Evolutionary conservation across 176 grass and related monocot genomes (phyloP).

Genomic region (Triticum aestivum): DNA sequence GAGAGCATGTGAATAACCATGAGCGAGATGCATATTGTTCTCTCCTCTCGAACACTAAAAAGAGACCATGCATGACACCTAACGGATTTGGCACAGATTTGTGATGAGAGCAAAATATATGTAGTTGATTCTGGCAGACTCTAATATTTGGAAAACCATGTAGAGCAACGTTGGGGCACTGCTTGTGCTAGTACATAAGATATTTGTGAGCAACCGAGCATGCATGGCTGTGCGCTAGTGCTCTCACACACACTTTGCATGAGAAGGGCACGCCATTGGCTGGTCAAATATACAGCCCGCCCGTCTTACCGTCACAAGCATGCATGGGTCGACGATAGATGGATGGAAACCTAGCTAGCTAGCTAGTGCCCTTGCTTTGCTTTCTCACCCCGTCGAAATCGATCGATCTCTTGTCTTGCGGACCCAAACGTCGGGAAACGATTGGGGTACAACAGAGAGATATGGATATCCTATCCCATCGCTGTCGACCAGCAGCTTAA

Average conservation of each 20-base stretch:
- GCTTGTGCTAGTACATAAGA: conserved; percentile 18
- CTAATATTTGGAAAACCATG: neutral
- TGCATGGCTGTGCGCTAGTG: conserved; percentile 9
- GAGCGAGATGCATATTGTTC: neutral
- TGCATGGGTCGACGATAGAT: neutral
- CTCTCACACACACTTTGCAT: conserved; percentile 32
- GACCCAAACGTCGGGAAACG: conserved; percentile 11
- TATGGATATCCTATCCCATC: neutral
- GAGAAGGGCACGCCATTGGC: conserved; percentile 20
- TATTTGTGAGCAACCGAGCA: conserved; percentile 31
- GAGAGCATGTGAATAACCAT: too few species aligned
- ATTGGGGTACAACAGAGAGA: conserved; percentile 3
- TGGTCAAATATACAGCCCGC: conserved; percentile 33
- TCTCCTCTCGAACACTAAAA: neutral
- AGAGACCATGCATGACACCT: neutral
- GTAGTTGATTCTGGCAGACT: too few species aligned
- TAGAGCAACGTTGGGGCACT: neutral
- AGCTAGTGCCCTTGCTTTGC: neutral
- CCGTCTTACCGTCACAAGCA: conserved; percentile 30
- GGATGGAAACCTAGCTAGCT: conserved; percentile 5
- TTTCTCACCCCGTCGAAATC: neutral
- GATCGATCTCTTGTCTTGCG: neutral
- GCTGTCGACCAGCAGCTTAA: neutral
- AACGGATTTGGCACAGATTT: neutral
- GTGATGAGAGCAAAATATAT: neutral